phyloP scores from a whole-genome alignment of 441 rosid species.

The Adansonia gregorii region DNA sequence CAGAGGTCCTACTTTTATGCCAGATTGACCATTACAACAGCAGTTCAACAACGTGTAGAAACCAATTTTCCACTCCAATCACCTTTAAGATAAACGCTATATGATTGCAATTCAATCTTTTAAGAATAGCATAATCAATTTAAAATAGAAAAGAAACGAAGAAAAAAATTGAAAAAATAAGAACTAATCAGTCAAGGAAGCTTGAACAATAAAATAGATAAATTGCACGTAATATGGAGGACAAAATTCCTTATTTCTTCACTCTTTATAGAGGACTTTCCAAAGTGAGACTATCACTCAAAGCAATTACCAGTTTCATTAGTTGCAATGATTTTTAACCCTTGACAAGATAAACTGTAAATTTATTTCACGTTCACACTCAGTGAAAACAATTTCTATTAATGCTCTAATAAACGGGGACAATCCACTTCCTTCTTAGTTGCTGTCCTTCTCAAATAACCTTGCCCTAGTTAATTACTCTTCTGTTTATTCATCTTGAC shows the following conservation, averaged over 20 bases:
- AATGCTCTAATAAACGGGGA: not conserved
- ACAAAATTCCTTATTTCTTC: not conserved
- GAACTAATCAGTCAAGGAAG: not conserved
- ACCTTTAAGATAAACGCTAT: not conserved
- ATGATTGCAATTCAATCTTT: not conserved
- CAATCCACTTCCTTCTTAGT: too few species aligned
- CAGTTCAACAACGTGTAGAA: conserved; percentile 11
- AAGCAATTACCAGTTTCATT: not conserved
- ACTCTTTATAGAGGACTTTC: not conserved
- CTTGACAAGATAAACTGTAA: not conserved
- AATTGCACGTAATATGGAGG: conserved; percentile 7
- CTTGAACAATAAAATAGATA: not conserved
- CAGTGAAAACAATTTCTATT: not conserved
- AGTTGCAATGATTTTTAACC: conserved; percentile 1
- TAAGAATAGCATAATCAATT: not conserved
- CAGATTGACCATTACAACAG: conserved; percentile 11
- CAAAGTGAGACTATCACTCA: not conserved
- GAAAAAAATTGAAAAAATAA: not conserved
- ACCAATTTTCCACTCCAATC: not conserved
- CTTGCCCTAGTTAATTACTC: not conserved
- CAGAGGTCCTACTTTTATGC: not conserved
- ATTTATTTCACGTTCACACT: not conserved
- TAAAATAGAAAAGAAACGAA: not conserved
- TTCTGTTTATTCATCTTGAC: not conserved
- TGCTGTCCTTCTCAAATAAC: not conserved